A percentile compares a stretch with the other conserved stretches of the same genome.
Evolutionary conservation across 768 basidiomycete species (phyloP).

Genomic region (Phaeolepiota aurea): DNA sequence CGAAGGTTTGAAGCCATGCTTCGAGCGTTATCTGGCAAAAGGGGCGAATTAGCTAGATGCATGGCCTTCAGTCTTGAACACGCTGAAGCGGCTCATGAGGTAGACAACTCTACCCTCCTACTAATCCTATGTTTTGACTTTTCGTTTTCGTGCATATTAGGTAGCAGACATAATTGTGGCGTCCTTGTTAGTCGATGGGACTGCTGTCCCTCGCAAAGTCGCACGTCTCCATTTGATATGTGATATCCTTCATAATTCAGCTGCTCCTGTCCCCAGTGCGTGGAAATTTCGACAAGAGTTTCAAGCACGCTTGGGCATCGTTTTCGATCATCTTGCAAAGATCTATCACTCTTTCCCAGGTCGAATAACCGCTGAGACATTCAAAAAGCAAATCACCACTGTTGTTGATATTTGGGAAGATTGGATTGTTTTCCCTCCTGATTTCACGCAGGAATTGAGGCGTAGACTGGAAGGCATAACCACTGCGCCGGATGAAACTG

Average conservation of each 20-base stretch:
- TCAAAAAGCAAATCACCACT: constrained; percentile 85
- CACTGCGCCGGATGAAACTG: constrained; percentile 17
- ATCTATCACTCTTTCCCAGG: constrained; percentile 96
- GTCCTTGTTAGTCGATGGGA: constrained; percentile 84
- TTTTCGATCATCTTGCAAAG: constrained; percentile 91
- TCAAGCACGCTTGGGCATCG: constrained; percentile 82
- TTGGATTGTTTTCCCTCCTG: constrained; percentile 93
- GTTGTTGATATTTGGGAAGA: constrained; percentile 97
- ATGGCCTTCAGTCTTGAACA: constrained; percentile 98
- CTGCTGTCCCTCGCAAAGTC: constrained; percentile 95
- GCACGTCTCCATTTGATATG: constrained; percentile 93
- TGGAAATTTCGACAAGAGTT: constrained; percentile 98
- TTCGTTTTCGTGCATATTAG: constrained; percentile 30
- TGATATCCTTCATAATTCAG: constrained; percentile 96
- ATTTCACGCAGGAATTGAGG: constrained; percentile 71
- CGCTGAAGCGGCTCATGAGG: constrained; percentile 93
- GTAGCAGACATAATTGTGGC: constrained; percentile 85
- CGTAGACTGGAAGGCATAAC: constrained; percentile 61
- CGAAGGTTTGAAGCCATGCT: constrained; percentile 88
- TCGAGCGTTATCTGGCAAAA: constrained; percentile 73
- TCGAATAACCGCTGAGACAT: constrained; percentile 91
- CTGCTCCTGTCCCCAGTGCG: constrained; percentile 86
- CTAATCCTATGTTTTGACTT: background rate
- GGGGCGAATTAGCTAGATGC: constrained; percentile 87
- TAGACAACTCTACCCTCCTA: constrained; percentile 28